These are phyloP conservation scores for Xylaria sp. DNA, from an alignment of 2,329 filamentous ascomycete genomes.

Conservation along the genomic window DNA sequence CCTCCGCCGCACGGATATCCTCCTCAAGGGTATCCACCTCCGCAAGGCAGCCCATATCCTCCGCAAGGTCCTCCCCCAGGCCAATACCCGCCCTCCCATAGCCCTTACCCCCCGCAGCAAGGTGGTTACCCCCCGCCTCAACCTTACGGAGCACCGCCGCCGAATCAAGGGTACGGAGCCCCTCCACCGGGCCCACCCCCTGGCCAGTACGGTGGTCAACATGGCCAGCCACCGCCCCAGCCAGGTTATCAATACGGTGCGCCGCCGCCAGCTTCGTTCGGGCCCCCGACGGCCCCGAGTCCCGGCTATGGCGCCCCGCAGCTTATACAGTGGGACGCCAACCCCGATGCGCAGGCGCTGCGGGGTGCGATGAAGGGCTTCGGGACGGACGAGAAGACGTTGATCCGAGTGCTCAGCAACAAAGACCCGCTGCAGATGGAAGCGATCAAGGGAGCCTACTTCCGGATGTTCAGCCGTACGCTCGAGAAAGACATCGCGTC, in stretches of 20 bases:
- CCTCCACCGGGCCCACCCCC: constrained; percentile 31
- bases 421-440: constrained; percentile 80
- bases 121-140: constrained; percentile 45
- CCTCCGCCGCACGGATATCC: constrained; percentile 12
- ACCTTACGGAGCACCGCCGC: constrained; percentile 41
- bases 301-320: constrained; percentile 75
- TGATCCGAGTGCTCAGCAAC: constrained; percentile 71
- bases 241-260: constrained; percentile 34
- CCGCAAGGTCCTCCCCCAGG: constrained; percentile 13
- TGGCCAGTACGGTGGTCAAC: constrained; percentile 41
- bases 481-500: constrained; percentile 75
- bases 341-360: constrained; percentile 69
- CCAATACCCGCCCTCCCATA: constrained; percentile 33
- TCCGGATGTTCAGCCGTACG: constrained; percentile 64
- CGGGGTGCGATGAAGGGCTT: constrained; percentile 91
- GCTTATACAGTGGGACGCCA: constrained; percentile 69
- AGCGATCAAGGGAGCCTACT: constrained; percentile 68
- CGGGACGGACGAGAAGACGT: constrained; percentile 79
- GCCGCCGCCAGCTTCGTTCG: constrained; percentile 25
- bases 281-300: constrained; percentile 66
- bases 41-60: constrained; percentile 35
- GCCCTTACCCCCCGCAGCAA: constrained; percentile 31
- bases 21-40: constrained; percentile 39
- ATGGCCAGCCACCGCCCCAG: constrained; percentile 42
- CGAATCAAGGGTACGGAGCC: constrained; percentile 39